Evolutionary conservation across 805 yeast species (phyloP).

Genomic region (Maudiozyma saulgeensis): DNA sequence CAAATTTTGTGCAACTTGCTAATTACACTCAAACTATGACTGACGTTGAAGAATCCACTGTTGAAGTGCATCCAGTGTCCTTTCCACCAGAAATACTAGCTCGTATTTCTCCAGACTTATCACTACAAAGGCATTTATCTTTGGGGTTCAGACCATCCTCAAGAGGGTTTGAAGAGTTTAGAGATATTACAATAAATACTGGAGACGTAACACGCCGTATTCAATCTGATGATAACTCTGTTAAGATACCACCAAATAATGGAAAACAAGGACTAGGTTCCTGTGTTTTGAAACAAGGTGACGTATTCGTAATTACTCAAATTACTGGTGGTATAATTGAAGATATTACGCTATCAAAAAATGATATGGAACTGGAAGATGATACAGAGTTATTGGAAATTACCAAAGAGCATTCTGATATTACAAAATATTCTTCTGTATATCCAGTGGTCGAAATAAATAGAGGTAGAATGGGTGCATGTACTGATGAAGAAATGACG

Average conservation of each 20-base stretch:
- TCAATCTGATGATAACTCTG: background rate
- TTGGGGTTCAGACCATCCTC: conserved; percentile 69
- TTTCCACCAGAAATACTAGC: conserved; percentile 80
- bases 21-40: conserved; percentile 1
- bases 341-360: conserved; percentile 36
- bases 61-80: conserved; percentile 37
- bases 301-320: conserved; percentile 63
- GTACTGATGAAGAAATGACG: conserved; percentile 78
- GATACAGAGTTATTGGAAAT: conserved; percentile 9
- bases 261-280: conserved; percentile 46
- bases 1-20: no score
- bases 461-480: conserved; percentile 69
- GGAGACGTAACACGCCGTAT: conserved; percentile 31
- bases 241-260: background rate
- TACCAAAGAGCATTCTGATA: conserved; percentile 15
- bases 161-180: conserved; percentile 64
- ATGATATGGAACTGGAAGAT: conserved; percentile 33
- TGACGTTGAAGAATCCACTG: conserved; percentile 13
- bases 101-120: conserved; percentile 75
- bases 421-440: conserved; percentile 34
- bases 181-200: conserved; percentile 39
- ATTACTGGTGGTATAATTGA: conserved; percentile 62
- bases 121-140: conserved; percentile 68
- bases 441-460: conserved; percentile 71
- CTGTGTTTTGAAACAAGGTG: conserved; percentile 57